Conservation (phyloP, 192 early-diverging fungal species). For the Umbelopsis sp. region DNA sequence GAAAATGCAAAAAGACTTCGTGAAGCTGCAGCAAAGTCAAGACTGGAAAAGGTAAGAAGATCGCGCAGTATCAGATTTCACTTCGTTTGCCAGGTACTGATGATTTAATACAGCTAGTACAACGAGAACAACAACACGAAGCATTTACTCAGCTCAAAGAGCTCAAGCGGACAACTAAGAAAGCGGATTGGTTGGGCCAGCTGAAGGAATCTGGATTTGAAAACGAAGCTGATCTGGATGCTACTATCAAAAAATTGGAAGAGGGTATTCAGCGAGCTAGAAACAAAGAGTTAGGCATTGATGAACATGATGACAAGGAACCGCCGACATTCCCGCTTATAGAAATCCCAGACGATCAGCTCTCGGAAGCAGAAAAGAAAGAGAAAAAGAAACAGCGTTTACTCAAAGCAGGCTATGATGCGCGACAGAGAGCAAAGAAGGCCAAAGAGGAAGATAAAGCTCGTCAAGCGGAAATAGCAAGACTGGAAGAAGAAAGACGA, state of each 20-base stretch:
- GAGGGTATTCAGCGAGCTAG: constrained; percentile 67
- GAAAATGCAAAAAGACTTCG: constrained; percentile 76
- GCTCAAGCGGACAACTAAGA: constrained; percentile 38
- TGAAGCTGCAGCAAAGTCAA: constrained; percentile 79
- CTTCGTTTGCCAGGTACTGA: not conserved
- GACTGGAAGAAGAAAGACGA: constrained; percentile 74
- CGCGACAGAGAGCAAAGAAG: constrained; percentile 67
- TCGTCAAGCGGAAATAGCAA: constrained; percentile 63
- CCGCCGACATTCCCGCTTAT: constrained; percentile 74
- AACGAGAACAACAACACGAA: constrained; percentile 70
- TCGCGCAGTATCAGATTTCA: not conserved
- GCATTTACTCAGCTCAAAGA: constrained; percentile 57
- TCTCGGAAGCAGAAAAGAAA: constrained; percentile 76
- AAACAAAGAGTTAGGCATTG: constrained; percentile 82
- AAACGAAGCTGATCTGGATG: constrained; percentile 73
- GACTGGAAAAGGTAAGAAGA: constrained; percentile 73
- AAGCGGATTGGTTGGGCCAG: constrained; percentile 55
- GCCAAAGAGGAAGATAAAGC: constrained; percentile 74
- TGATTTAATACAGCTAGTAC: constrained; percentile 46
- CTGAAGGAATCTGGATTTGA: constrained; percentile 66
- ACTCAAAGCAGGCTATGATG: constrained; percentile 78
- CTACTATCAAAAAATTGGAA: constrained; percentile 71
- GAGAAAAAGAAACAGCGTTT: constrained; percentile 87
- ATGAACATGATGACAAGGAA: constrained; percentile 76
- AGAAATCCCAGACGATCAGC: constrained; percentile 78